Evolutionary conservation across 2,329 filamentous ascomycete genomes (phyloP).

Genomic region (Paecilomyces dactylethromorphus): DNA sequence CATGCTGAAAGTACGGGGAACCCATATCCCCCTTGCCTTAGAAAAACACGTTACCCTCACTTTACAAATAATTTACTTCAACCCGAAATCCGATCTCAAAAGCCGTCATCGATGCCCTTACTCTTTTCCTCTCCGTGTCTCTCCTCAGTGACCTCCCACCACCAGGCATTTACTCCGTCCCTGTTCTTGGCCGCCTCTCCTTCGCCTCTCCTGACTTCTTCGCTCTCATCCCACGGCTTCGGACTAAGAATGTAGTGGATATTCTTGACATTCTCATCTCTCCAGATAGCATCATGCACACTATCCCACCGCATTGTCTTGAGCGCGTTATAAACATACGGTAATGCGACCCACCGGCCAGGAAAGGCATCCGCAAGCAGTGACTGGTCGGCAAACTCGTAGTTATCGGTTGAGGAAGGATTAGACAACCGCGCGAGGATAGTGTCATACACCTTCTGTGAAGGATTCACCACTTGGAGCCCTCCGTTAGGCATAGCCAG

Average conservation of each 20-base stretch:
- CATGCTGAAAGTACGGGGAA: background rate
- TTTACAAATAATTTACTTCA: background rate
- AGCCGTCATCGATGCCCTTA: constrained; percentile 45
- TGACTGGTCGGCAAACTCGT: constrained; percentile 57
- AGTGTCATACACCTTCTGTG: constrained; percentile 44
- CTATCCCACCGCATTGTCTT: constrained; percentile 52
- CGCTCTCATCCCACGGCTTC: constrained; percentile 56
- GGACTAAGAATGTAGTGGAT: constrained; percentile 57
- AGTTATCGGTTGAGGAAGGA: constrained; percentile 39
- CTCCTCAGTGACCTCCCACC: constrained; percentile 48
- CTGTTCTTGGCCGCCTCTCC: constrained; percentile 18
- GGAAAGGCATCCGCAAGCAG: constrained; percentile 52
- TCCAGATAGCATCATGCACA: constrained; percentile 55
- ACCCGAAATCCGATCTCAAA: constrained; percentile 24
- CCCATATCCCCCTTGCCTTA: background rate
- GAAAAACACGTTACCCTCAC: background rate
- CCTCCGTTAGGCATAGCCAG: constrained; percentile 56
- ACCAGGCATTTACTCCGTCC: constrained; percentile 51
- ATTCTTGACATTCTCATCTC: constrained; percentile 55
- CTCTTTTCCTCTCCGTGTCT: constrained; percentile 43
- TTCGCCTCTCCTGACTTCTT: constrained; percentile 3
- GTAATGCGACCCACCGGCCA: constrained; percentile 52
- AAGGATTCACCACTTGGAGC: constrained; percentile 56
- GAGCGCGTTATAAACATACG: constrained; percentile 57
- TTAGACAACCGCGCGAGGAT: constrained; percentile 44